Percentiles rank a stretch among this genome's conserved stretches.
phyloP scores from a whole-genome alignment of 192 early-diverging fungal species.

The Umbelopsis vinacea region DNA sequence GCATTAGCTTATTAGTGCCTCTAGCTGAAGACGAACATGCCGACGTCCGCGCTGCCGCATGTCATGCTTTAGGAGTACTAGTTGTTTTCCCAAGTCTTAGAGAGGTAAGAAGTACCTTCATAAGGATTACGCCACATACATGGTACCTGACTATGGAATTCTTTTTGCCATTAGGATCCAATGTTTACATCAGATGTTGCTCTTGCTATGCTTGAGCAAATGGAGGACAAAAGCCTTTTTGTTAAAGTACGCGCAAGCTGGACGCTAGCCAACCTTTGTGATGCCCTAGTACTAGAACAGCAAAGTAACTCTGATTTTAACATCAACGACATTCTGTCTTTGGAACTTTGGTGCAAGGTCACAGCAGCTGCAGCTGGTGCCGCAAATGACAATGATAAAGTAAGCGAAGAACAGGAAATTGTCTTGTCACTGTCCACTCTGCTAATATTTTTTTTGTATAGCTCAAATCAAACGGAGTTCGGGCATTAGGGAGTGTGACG shows the following conservation, averaged over 20 bases:
- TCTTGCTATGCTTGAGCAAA: constrained; percentile 48
- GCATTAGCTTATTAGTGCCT: constrained; percentile 48
- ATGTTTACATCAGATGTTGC: constrained; percentile 62
- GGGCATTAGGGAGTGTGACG: constrained; percentile 69
- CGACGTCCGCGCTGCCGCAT: constrained; percentile 63
- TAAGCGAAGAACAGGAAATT: constrained; percentile 24
- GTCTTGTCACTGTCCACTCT: background rate
- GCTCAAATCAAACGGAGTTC: constrained; percentile 72
- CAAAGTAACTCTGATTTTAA: constrained; percentile 31
- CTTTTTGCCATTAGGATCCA: constrained; percentile 48
- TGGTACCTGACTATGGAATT: background rate
- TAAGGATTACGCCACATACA: too few species aligned
- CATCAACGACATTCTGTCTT: constrained; percentile 49
- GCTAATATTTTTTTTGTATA: constrained; percentile 31
- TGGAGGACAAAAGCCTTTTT: constrained; percentile 55
- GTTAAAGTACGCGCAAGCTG: constrained; percentile 75
- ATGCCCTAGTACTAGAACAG: constrained; percentile 53
- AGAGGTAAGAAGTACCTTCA: constrained; percentile 42
- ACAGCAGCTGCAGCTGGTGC: constrained; percentile 48
- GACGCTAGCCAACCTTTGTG: constrained; percentile 78
- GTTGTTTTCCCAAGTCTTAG: constrained; percentile 57
- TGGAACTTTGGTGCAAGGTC: constrained; percentile 48
- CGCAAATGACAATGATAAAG: constrained; percentile 76
- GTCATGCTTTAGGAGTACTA: constrained; percentile 67
- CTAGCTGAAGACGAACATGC: constrained; percentile 57